Conservation (phyloP, 345 rosid genomes). For the Mangifera indica region DNA sequence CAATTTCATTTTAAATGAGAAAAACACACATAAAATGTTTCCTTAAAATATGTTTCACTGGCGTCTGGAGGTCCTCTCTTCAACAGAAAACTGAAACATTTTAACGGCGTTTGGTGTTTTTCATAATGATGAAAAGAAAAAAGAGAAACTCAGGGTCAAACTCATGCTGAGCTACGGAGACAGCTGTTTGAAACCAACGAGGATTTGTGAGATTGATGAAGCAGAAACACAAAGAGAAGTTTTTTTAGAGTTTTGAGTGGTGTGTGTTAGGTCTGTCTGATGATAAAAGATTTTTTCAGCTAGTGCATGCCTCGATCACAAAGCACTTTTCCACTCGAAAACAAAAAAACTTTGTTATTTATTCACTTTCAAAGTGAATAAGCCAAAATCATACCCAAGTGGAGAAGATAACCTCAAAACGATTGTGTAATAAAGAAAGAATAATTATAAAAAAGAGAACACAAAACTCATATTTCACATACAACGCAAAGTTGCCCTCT, state of each 20-base stretch:
- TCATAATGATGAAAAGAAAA: too few relatives aligned
- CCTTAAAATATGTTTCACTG: too few relatives aligned
- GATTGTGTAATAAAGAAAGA: not conserved
- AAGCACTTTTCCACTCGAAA: constrained; percentile 16
- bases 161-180: too few relatives aligned
- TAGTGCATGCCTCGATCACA: constrained; percentile 33
- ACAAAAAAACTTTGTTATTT: not conserved
- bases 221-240: not conserved
- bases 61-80: too few relatives aligned
- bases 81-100: too few relatives aligned
- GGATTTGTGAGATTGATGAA: not conserved
- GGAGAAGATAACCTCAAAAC: constrained; percentile 14
- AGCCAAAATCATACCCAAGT: constrained; percentile 9
- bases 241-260: constrained; percentile 9
- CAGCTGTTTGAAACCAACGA: too few relatives aligned
- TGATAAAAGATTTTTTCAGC: constrained; percentile 1
- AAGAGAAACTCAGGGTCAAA: too few relatives aligned
- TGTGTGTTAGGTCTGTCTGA: constrained; percentile 24
- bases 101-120: too few relatives aligned
- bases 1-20: too few relatives aligned
- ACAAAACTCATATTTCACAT: constrained; percentile 14
- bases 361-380: not conserved
- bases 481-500: constrained; percentile 6
- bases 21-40: too few relatives aligned
- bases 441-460: not conserved